Base-by-base conservation (phyloP, 1,284 basidiomycete genomes). In the Apiotrichum domesticum region DNA sequence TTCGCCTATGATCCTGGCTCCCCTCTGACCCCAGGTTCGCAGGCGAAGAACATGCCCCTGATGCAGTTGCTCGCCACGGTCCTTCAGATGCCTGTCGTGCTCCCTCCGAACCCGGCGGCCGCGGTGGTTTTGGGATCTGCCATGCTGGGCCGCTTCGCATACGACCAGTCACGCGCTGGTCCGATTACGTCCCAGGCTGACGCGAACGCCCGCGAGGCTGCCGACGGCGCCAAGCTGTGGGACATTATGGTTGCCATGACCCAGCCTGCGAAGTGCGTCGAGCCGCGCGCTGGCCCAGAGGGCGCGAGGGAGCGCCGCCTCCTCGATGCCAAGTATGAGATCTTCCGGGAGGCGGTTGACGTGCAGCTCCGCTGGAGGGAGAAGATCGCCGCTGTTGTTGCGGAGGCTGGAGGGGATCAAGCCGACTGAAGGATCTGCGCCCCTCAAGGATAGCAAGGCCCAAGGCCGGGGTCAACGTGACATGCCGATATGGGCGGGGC, bases 221-320 rank as follows among this genome's bases (percentile, higher is more conserved):
- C 80, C 58, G 83, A 86, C 65, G 84, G 84, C 40, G 82, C 86
- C 63, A 79, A 80, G 62, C 79, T 98, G 61, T 98, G 95, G 95
- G 81, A 86, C 50, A 87, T 95, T 64, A 98, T 98, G 95, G 91
- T 87, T 43, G 86, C 90, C 66, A 98, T 98, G 94, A 96, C 93
- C 9, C 88, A 88, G 51, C 80, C 86, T 0, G 95, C 88, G 1
- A 85, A 82, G 9, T 80, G 87, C 49, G 81, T 98, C 40, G 75
- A 79, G n/a, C 89, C 94, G 11, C 76, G 80, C 29, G 82, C 83
- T 29, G 80, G 82, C 35, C 39, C 59, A 8, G 55, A 62, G 35
- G 80, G 82, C 29, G 61, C 62, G 11, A 63, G 58, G 42, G 87
- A 89, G 75, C 84, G 84, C 75, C 84, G 80, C 71, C 75, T 95